Percentiles rank a stretch among this genome's conserved stretches.
These are phyloP conservation scores for Emydomyces testavorans DNA, from an alignment of 2,329 filamentous ascomycete genomes.

Conservation along the genomic window DNA sequence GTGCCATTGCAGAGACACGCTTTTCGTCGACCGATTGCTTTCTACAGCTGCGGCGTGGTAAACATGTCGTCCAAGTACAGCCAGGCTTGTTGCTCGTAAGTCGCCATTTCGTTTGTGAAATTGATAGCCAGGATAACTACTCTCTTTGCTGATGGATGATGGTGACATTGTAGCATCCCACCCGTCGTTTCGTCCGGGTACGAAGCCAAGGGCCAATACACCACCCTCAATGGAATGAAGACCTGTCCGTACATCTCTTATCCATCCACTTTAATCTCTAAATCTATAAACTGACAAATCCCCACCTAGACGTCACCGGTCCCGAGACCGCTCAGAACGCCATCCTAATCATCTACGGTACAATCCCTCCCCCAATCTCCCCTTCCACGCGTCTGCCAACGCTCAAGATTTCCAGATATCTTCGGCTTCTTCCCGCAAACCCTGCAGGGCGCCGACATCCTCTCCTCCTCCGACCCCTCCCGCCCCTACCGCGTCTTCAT, in stretches of 20 bases:
- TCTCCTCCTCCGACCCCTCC: constrained; percentile 52
- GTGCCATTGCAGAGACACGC: neutral
- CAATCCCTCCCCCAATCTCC: constrained; percentile 8
- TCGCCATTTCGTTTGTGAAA: no score
- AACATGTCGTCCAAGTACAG: constrained; percentile 34
- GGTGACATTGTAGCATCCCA: constrained; percentile 36
- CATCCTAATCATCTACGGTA: constrained; percentile 46
- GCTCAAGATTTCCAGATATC: constrained; percentile 39
- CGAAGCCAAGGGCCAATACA: constrained; percentile 48
- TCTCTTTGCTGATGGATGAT: constrained; percentile 1
- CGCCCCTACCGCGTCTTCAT: constrained; percentile 75
- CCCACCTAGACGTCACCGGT: constrained; percentile 48
- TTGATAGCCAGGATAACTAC: no score
- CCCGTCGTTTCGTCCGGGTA: constrained; percentile 38
- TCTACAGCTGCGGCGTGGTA: neutral
- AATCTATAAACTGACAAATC: no score
- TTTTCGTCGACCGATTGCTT: neutral
- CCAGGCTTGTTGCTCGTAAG: constrained; percentile 38
- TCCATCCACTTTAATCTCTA: no score
- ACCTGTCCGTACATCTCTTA: constrained; percentile 38
- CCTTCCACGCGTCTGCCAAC: neutral
- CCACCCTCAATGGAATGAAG: constrained; percentile 49
- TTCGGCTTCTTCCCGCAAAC: constrained; percentile 55
- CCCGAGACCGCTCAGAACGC: constrained; percentile 45
- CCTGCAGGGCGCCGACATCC: constrained; percentile 52